A percentile compares a stretch with the other conserved stretches of the same genome.
phyloP scores from a whole-genome alignment of 805 yeast species.

The Ogataea paraovalis region DNA sequence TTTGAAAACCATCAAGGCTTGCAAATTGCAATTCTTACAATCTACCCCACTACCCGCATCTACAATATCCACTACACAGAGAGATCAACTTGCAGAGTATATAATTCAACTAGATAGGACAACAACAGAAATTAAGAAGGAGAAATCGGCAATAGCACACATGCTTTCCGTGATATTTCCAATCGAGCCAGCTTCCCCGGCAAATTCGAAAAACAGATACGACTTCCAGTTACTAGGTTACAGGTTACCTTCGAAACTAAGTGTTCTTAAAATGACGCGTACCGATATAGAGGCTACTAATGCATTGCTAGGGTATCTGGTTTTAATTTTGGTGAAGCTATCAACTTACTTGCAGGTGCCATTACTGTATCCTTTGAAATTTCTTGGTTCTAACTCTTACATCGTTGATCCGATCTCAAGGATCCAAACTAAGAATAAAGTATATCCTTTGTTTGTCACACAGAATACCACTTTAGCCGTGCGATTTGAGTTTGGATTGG shows the following conservation, averaged over 20 bases:
- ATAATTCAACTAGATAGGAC: conserved; percentile 12
- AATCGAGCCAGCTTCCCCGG: conserved; percentile 17
- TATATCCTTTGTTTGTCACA: conserved; percentile 49
- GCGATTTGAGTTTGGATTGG: conserved; percentile 48
- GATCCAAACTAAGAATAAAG: conserved; percentile 31
- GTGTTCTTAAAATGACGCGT: conserved; percentile 21
- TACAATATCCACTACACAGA: conserved; percentile 1
- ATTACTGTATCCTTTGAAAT: conserved; percentile 45
- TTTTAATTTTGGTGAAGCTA: conserved; percentile 38
- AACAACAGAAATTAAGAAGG: conserved; percentile 9
- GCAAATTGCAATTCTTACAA: not conserved
- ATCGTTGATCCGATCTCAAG: conserved; percentile 45
- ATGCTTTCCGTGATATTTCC: conserved; percentile 30
- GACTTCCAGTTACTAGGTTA: conserved; percentile 31
- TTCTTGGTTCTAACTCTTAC: conserved; percentile 45
- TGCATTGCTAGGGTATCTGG: conserved; percentile 46
- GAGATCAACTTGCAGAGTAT: conserved; percentile 14
- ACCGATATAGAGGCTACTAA: conserved; percentile 38
- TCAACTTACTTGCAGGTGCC: conserved; percentile 41
- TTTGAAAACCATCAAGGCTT: not conserved
- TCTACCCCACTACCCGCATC: not conserved
- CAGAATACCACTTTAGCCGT: conserved; percentile 34
- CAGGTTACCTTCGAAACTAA: conserved; percentile 24
- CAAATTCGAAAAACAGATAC: conserved; percentile 17
- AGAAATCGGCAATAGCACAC: conserved; percentile 26